Conservation (phyloP, 23 red algal species). For the Pyropia haitanensis region DNA sequence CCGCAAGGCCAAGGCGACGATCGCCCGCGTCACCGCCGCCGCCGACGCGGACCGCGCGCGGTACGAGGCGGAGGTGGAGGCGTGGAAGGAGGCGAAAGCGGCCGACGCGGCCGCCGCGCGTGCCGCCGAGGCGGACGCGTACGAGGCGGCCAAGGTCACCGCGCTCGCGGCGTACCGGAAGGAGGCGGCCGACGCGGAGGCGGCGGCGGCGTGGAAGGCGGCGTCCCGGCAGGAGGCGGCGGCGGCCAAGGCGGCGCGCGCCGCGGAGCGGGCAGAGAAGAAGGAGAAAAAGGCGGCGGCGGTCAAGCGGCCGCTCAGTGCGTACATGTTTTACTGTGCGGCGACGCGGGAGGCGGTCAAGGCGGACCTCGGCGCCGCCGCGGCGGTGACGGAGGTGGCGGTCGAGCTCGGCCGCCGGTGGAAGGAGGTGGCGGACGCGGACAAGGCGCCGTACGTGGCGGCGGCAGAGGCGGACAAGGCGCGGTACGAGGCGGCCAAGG, state of each 20-base stretch:
- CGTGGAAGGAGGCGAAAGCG: slow-evolving; percentile 4
- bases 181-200: neutral
- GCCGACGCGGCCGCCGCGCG: neutral
- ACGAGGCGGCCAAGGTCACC: slow-evolving; percentile 4
- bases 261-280: slow-evolving; percentile 17
- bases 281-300: slow-evolving; percentile 24
- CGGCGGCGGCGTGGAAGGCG: slow-evolving; percentile 6
- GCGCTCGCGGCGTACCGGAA: slow-evolving; percentile 18
- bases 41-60: slow-evolving; percentile 6
- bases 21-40: slow-evolving; percentile 12
- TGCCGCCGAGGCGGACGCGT: neutral
- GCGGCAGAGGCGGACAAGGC: slow-evolving; percentile 23
- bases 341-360: slow-evolving; percentile 1
- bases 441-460: slow-evolving; percentile 9
- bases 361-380: neutral
- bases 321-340: slow-evolving; percentile 37
- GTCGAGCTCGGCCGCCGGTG: slow-evolving; percentile 20
- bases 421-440: slow-evolving; percentile 18
- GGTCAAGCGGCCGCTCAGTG: slow-evolving; percentile 16
- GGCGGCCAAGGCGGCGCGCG: slow-evolving; percentile 2
- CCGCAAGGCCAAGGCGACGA: slow-evolving; percentile 11
- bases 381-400: slow-evolving; percentile 5
- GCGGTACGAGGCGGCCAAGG: slow-evolving; percentile 19
- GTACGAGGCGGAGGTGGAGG: slow-evolving; percentile 7
- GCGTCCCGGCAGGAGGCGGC: slow-evolving; percentile 3